Percentiles rank a stretch among this genome's conserved stretches.
Evolutionary conservation across 306 rosid genomes (phyloP).

Genomic region (Quercus agrifolia): DNA sequence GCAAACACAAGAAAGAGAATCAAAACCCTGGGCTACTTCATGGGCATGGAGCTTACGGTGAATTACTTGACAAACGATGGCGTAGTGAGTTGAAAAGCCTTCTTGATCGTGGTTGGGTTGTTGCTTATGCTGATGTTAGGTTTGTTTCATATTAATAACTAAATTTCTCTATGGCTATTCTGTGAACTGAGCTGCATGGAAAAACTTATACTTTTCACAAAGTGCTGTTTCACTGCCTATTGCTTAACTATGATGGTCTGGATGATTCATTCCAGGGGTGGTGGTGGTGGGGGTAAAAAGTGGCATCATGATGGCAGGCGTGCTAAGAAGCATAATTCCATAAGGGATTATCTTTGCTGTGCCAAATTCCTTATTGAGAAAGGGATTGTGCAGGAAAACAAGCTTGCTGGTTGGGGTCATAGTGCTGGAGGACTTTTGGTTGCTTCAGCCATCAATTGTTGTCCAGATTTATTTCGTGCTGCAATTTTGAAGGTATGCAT

Average conservation of each 20-base stretch:
- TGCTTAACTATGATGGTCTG: conserved; percentile 18
- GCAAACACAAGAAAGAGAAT: conserved; percentile 45
- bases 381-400: conserved; percentile 63
- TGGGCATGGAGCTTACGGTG: conserved; percentile 92
- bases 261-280: conserved; percentile 63
- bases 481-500: conserved; percentile 71
- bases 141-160: conserved; percentile 30
- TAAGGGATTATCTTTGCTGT: conserved; percentile 78
- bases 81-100: conserved; percentile 83
- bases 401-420: conserved; percentile 85
- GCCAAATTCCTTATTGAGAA: conserved; percentile 71
- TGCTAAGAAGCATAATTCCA: conserved; percentile 64
- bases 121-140: conserved; percentile 97
- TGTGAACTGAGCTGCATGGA: not conserved
- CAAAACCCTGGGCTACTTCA: conserved; percentile 78
- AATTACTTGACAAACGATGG: conserved; percentile 91
- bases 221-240: not conserved
- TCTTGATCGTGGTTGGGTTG: conserved; percentile 88
- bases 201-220: not conserved
- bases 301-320: conserved; percentile 88
- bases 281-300: conserved; percentile 87
- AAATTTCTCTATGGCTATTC: conserved; percentile 7
- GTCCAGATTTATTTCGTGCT: conserved; percentile 77
- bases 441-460: conserved; percentile 77
- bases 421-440: conserved; percentile 95